Evolutionary conservation across 495 filamentous ascomycete genomes (phyloP).

Genomic region (Neurospora sp.): DNA sequence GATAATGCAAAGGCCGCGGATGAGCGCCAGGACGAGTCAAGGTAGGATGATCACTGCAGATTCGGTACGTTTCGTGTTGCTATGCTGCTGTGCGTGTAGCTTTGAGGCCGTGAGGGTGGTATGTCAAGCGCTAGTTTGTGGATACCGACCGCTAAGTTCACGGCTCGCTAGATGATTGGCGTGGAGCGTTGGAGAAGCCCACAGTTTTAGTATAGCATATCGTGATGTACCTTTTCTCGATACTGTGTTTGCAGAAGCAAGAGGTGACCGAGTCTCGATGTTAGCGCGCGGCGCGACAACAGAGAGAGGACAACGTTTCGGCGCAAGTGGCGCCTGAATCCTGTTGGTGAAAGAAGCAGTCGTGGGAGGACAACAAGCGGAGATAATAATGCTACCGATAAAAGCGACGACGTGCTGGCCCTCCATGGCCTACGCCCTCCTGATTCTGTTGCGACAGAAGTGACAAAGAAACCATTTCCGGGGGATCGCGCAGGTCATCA

Average conservation of each 20-base stretch:
- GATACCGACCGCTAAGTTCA: not conserved
- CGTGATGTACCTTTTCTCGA: not conserved
- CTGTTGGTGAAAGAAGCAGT: not conserved
- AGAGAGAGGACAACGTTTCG: not conserved
- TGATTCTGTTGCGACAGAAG: not conserved
- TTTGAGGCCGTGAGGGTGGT: not conserved
- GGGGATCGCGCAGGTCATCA: not conserved
- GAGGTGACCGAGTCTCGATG: not conserved
- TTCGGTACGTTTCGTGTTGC: not conserved
- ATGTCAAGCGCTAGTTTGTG: not conserved
- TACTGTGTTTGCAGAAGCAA: not conserved
- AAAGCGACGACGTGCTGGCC: not conserved
- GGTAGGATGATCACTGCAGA: not conserved
- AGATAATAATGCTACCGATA: not conserved
- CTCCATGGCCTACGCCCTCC: not conserved
- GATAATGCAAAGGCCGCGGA: not conserved
- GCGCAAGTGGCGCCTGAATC: slow-evolving; percentile 1
- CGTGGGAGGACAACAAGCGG: not conserved
- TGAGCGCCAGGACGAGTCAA: not conserved
- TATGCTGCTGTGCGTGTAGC: not conserved
- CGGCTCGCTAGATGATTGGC: not conserved
- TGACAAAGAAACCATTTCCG: not conserved
- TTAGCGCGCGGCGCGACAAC: not conserved
- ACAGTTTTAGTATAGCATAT: not conserved
- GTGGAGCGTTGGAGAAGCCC: not conserved